Evolutionary conservation across 805 yeast genomes (phyloP), one percentile per base, ranked within the genome.

Genomic region (Barnettozyma salicaria): DNA sequence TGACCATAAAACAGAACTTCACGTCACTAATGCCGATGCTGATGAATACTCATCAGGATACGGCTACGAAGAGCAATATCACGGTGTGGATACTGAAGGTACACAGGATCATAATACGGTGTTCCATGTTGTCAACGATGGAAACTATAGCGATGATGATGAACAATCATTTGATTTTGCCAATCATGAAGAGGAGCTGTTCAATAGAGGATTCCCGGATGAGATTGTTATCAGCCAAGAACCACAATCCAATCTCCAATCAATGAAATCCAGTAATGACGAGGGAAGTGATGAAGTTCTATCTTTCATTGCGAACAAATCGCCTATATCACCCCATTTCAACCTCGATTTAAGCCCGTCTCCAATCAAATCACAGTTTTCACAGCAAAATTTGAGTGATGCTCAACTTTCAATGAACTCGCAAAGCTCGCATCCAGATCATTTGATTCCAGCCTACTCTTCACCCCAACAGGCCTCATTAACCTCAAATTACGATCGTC

Each of bases 291-390:
- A 51, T 31, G 62, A 50, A 3, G 54, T 46, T 6, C 36, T 64
- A 16, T 57, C 56, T 30, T 64, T 64, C 39, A 55, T 53, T 6
- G 66, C 64, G 2, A n/a, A n/a, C n/a, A 52, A 56, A 33, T 55
- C 67, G 3, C 64, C 66, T 6, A 47, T 48, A 33, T 51, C 49
- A 20, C 42, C 58, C 3, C 58, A 52, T 8, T 56, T 56, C 39
- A 56, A 50, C 14, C 34, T 45, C 19, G 51, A 44, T 7, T 27
- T 42, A 12, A 49, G 49, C 32, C 19, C 38, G 19, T 34, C 27
- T 27, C n/a, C 32, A 19, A 31, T 34, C 13, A 7, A 17, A n/a
- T 21, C 30, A 8, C 22, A 36, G 22, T 23, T n/a, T 13, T 19
- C 14, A 13, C n/a, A 25, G 7, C 34, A 22, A 17, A 22, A 39